These are phyloP conservation scores for Cynara cardunculus DNA, from an alignment of 129 eudicot genomes.

Conservation along the genomic window DNA sequence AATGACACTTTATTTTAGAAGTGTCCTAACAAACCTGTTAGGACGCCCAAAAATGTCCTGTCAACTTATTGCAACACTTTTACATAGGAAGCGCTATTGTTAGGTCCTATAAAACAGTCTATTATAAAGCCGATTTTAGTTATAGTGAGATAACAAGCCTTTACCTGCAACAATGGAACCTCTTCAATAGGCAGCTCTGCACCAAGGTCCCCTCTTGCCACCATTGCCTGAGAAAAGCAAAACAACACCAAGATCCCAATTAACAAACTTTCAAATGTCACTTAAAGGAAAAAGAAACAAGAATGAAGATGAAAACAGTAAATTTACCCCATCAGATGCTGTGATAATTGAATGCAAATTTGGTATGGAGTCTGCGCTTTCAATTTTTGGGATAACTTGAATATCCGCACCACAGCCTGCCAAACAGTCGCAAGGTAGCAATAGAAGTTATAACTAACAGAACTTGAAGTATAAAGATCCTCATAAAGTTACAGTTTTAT, in stretches of 20 bases:
- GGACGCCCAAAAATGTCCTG: not conserved
- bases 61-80: not conserved
- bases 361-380: slow-evolving; percentile 97
- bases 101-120: not conserved
- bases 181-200: slow-evolving; percentile 97
- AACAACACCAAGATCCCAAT: not conserved
- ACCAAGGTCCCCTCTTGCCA: slow-evolving; percentile 98
- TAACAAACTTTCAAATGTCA: not conserved
- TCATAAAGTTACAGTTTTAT: not conserved
- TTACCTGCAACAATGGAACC: slow-evolving; percentile 98
- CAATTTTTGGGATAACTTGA: slow-evolving; percentile 91
- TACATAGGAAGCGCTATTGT: not conserved
- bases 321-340: slow-evolving; percentile 91
- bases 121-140: not conserved
- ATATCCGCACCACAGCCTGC: slow-evolving; percentile 92
- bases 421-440: slow-evolving; percentile 14
- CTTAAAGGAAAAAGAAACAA: not conserved
- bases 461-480: not conserved
- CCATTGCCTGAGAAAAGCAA: slow-evolving; percentile 71
- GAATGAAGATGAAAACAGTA: not conserved
- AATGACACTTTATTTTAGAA: not conserved
- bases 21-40: not conserved
- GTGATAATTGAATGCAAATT: slow-evolving; percentile 90
- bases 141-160: not conserved
- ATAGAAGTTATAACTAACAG: not conserved